phyloP scores from a whole-genome alignment of 768 basidiomycete species.

The Termitomyces eurrhizus region DNA sequence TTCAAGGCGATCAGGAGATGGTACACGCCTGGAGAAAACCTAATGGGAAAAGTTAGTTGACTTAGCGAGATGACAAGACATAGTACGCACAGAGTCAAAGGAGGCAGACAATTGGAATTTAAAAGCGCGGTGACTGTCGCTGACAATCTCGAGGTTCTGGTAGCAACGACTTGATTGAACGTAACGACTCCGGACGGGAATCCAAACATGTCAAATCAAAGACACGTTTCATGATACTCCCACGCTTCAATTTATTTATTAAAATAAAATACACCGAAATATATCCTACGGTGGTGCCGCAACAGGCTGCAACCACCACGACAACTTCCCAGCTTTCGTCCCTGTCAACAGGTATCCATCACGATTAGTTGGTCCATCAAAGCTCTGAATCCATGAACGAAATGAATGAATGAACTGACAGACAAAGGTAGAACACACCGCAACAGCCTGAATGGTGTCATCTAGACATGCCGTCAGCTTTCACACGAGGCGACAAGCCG shows the following conservation, averaged over 20 bases:
- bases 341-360: conserved; percentile 52
- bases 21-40: conserved; percentile 23
- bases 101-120: conserved; percentile 19
- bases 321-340: conserved; percentile 48
- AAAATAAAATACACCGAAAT: neutral
- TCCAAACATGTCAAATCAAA: conserved; percentile 34
- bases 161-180: conserved; percentile 43
- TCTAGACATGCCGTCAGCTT: conserved; percentile 24
- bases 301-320: conserved; percentile 55
- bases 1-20: conserved; percentile 22
- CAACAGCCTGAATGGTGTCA: conserved; percentile 38
- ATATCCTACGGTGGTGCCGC: conserved; percentile 21
- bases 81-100: conserved; percentile 16
- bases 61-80: neutral
- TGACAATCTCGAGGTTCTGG: conserved; percentile 37
- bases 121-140: conserved; percentile 33
- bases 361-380: conserved; percentile 37
- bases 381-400: conserved; percentile 31
- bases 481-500: conserved; percentile 11
- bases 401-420: neutral
- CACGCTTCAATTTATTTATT: conserved; percentile 13
- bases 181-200: conserved; percentile 27
- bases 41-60: conserved; percentile 5
- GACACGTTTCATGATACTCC: conserved; percentile 19
- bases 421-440: conserved; percentile 27